Base-by-base conservation (phyloP, 1,284 basidiomycete genomes). In the Microbotryum intermedium region DNA sequence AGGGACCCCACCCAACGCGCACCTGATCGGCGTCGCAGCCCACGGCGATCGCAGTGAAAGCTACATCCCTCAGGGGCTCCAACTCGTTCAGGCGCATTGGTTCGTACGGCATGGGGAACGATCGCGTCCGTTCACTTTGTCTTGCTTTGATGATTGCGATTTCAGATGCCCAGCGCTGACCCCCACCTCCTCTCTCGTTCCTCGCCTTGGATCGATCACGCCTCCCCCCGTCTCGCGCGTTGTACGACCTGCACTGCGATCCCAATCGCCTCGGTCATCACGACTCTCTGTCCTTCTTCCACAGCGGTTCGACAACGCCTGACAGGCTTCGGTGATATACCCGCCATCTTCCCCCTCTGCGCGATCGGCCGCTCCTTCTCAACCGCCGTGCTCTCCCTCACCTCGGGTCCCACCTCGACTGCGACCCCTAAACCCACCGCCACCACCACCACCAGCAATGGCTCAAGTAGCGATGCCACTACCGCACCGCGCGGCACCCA, bases 51-150 rank as follows among this genome's bases (percentile, higher is more conserved):
- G 34, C 6, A 16, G 18, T 20, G 18, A n/a, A 16, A 47, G 20
- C 13, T 63, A 57, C 47, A 23, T 59, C 16, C 60, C 58, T 0
- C 11, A n/a, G 3, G 64, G 64, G 2, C 50, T 68, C 16, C 25
- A 63, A 13, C 59, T 68, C 49, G 51, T 68, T 0, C 60, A 62
- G 29, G 66, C 66, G 1, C 61, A 63, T 29, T 65, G 63, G 64
- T 65, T 61, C 53, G 50, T 59, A 3, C 21, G 66, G 6, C 66
- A 68, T 26, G 66, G 66, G 2, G 66, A 68, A 26, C 46, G 66
- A 47, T 21, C 53, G 26, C 59, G 57, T 61, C 28, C 20, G 56
- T 55, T n/a, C n/a, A n/a, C n/a, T n/a, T n/a, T n/a, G n/a, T 30
- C n/a, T 26, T 10, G 8, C 25, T 23, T 51, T 10, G 46, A 21